Evolutionary conservation across 371 early-diverging fungal species (phyloP), one percentile per base, ranked within the genome.

Genomic region (Mortierella sp.): DNA sequence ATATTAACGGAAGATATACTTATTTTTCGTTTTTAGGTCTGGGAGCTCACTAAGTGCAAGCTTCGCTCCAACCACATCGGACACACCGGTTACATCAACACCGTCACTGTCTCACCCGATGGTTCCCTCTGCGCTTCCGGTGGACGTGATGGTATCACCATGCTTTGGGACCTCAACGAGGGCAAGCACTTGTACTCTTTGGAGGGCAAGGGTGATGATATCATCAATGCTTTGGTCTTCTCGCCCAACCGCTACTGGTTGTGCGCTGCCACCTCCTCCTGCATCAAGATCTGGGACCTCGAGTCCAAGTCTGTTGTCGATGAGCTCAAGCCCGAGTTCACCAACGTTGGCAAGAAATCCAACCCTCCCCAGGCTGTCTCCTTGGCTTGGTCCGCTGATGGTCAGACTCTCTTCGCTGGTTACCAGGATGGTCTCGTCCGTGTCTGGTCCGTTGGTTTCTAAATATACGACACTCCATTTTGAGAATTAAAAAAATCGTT

Each of bases 161-260:
- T 98, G 96, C 94, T 99, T 69, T 99, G 99, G 99, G 99, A 99
- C 85, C 91, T 99, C 78, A 98, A 98, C 92, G 99, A 98, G 82
- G 95, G 95, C 91, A 98, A 98, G 95, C 98, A 98, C 95, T 89
- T 98, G 82, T 98, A 98, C 96, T 96, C 97, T 74, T 92, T 98
- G 75, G 98, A 98, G 85, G 97, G 97, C 84, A 79, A 73, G 79
- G 95, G 93, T 72, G 96, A 96, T 86, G 79, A 79, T 43, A 86
- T 90, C 80, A 95, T 99, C 93, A 95, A 98, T 90, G 94, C 98
- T 84, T 91, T 99, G 68, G 93, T 93, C 86, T 99, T 99, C 96
- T 96, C 97, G 70, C 98, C 98, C 85, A 98, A 98, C 96, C 94
- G 99, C 76, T 99, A 98, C 98, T 99, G 99, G 99, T 92, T 99